Conservation (phyloP, 768 basidiomycete species). For the Rhizopogon sp. region DNA sequence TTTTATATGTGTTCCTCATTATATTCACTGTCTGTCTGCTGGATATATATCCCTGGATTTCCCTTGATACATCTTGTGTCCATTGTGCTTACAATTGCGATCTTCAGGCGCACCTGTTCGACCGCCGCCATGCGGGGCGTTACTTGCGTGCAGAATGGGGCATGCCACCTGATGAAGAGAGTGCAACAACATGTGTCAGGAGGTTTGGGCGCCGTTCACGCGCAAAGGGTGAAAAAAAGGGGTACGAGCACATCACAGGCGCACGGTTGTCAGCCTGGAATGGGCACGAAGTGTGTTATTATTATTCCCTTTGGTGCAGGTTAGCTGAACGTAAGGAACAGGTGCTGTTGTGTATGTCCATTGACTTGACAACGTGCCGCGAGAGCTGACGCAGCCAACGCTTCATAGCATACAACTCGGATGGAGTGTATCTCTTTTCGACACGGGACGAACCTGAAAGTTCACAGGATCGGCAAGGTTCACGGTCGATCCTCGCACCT, state of each 20-base stretch:
- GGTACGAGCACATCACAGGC: constrained; percentile 67
- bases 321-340: constrained; percentile 17
- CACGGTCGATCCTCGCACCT: constrained; percentile 23
- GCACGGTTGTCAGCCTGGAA: constrained; percentile 65
- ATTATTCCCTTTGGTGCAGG: neutral
- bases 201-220: constrained; percentile 57
- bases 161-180: constrained; percentile 37
- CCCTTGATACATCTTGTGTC: neutral
- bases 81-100: neutral
- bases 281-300: constrained; percentile 61
- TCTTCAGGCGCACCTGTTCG: constrained; percentile 48
- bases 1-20: neutral
- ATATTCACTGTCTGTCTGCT: neutral
- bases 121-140: constrained; percentile 68
- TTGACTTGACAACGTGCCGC: neutral
- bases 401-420: constrained; percentile 61
- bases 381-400: neutral
- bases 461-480: constrained; percentile 13
- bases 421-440: constrained; percentile 71
- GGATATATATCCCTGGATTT: neutral
- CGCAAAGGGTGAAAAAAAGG: constrained; percentile 28
- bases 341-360: constrained; percentile 59
- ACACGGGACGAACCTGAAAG: constrained; percentile 54
- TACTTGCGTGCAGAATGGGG: constrained; percentile 70
- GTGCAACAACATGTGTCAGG: constrained; percentile 74